Conservation (phyloP, 1,284 basidiomycete species). For the Earliella scabrosa region DNA sequence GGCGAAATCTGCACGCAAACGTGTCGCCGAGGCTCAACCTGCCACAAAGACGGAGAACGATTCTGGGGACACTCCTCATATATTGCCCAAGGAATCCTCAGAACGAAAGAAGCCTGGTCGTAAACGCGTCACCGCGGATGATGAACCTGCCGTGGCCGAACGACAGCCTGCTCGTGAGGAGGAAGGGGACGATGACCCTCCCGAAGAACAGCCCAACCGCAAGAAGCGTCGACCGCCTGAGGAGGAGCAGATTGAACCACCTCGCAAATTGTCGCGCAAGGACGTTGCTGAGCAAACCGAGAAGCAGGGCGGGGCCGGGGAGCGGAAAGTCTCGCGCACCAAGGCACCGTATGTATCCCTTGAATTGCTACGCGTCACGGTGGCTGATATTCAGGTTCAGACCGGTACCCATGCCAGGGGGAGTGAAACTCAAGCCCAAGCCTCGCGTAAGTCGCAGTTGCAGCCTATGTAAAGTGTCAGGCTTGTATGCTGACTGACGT, state of each 20-base stretch:
- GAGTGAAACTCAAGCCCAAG: conserved; percentile 23
- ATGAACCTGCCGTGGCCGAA: too few species aligned
- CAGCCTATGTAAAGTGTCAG: neutral
- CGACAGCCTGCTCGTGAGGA: neutral
- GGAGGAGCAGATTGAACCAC: neutral
- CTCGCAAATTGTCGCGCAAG: too few species aligned
- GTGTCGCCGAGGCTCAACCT: neutral
- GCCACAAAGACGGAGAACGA: neutral
- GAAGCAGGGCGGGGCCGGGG: neutral
- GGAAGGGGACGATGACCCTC: neutral
- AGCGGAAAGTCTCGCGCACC: neutral
- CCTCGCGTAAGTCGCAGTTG: conserved; percentile 20
- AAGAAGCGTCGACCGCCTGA: neutral
- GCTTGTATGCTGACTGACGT: neutral
- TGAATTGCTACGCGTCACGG: too few species aligned
- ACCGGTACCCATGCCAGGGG: conserved; percentile 10
- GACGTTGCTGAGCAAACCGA: too few species aligned
- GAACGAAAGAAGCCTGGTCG: too few species aligned
- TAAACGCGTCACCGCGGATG: too few species aligned
- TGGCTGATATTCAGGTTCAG: neutral
- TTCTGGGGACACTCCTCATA: neutral
- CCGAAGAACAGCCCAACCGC: neutral
- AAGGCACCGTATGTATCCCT: conserved; percentile 17
- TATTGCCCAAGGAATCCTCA: too few species aligned
- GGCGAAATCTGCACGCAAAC: neutral